Evolutionary conservation across 2,329 filamentous ascomycete species (phyloP), one percentile per base, ranked within the genome.

Genomic region (Colletotrichum melonis): DNA sequence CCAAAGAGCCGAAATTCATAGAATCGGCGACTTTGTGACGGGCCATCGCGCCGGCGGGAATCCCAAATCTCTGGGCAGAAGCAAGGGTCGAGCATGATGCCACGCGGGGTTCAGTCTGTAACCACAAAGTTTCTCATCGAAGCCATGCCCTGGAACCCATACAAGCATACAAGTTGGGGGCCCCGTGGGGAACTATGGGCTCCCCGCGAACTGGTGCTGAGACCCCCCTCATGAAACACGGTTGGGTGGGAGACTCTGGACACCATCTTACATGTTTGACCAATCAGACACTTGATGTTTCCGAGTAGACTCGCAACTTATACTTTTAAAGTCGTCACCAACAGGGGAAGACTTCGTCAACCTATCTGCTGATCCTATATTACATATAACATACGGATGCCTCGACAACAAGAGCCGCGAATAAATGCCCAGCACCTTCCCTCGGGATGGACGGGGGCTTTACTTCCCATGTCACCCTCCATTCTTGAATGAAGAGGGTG

Each of bases 271-370:
- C 32, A 52, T 49, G 35, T 32, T 35, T 52, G n/a, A n/a, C 6
- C 52, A 55, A 24, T 42, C 12, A 58, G 35, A 19, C 26, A 16
- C 28, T 19, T 30, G 58, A 9, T n/a, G 28, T 7, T 72, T 52
- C 42, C 54, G 28, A 9, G 55, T 12, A 46, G 26, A 19, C 32
- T 69, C 59, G 55, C 59, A 56, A 70, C 52, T 49, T 70, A 49
- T 46, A 22, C 70, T 64, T 60, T 65, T 49, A 42, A n/a, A 28
- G 55, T 70, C 59, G 66, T 60, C 70, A 60, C 46, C 46, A 65
- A 7, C 32, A 22, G 52, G 35, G 7, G n/a, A 22, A n/a, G 55
- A 22, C 28, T 28, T 38, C 24, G 42, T 70, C 58, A 62, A 26
- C 42, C n/a, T 42, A 14, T 32, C 6, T 54, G n/a, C 26, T 26